phyloP scores from a whole-genome alignment of 2,329 filamentous ascomycete genomes.

The Domatiomyces catenatus region DNA sequence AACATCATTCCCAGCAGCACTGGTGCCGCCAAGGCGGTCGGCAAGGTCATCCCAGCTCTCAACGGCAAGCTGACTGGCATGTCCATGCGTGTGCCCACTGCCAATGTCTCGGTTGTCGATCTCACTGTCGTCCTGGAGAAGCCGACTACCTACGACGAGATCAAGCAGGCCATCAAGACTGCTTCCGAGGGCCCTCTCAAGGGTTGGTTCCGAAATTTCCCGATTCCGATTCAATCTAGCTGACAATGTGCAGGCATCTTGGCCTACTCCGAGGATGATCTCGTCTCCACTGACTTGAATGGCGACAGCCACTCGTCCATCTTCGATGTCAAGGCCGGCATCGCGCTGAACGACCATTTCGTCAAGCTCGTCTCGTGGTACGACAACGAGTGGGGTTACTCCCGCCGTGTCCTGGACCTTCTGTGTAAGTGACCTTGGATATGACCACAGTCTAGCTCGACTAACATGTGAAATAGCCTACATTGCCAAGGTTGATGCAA shows the following conservation, averaged over 20 bases:
- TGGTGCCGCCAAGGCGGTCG: conserved; percentile 98
- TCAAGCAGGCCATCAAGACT: conserved; percentile 83
- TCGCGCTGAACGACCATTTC: conserved; percentile 96
- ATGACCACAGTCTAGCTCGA: conserved; percentile 5
- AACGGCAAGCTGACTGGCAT: conserved; percentile 99
- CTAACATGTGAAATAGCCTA: conserved; percentile 39
- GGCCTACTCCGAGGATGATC: conserved; percentile 88
- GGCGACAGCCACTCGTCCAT: conserved; percentile 90
- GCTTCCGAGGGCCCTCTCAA: conserved; percentile 71
- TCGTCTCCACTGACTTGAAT: conserved; percentile 88
- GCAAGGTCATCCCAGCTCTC: conserved; percentile 95
- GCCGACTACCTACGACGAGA: conserved; percentile 57
- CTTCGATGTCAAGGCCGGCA: conserved; percentile 98
- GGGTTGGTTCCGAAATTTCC: conserved; percentile 40
- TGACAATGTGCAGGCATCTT: conserved; percentile 52
- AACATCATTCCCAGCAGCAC: conserved; percentile 99
- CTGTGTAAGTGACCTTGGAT: conserved; percentile 24
- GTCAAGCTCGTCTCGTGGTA: conserved; percentile 98
- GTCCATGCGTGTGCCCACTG: conserved; percentile 96
- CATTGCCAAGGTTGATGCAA: conserved; percentile 59
- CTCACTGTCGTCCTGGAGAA: conserved; percentile 90
- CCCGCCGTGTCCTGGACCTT: conserved; percentile 81
- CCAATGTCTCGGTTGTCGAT: conserved; percentile 99
- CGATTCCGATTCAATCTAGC: conserved; percentile 8
- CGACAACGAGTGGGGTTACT: conserved; percentile 99